Evolutionary conservation across 2,329 filamentous ascomycete genomes (phyloP), one percentile per base, ranked within the genome.

Genomic region (Rosellinia necatrix): DNA sequence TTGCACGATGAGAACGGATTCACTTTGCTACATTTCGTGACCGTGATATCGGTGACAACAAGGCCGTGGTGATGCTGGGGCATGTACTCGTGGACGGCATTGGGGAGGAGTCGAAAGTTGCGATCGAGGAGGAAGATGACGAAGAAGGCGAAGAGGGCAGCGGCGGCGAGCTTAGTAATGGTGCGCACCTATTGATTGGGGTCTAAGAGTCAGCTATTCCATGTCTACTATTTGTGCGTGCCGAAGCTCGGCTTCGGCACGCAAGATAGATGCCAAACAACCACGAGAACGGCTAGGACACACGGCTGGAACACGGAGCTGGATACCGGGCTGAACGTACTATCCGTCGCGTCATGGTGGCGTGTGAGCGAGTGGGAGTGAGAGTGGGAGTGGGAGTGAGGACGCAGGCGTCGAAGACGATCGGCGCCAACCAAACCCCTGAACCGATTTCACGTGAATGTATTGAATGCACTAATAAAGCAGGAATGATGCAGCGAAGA

Each of bases 31-130:
- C 92, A 97, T 48, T 82, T 87, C 15, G 84, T 82, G 61, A 96
- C 81, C 29, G 87, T 90, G 57, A 96, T 81, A 75, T 97, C 92
- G 69, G 91, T 96, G 66, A 96, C 85, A 67, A 96, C 86, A 57
- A 89, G 82, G 61, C 92, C 92, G 38, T 90, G 84, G 69, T 96
- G 90, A 74, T 96, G 92, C 59, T 86, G 84, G 22, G 92, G 92
- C 68, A 96, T 85, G 73, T 93, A 90, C 71, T 86, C 89, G 78
- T 97, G 92, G 64, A 97, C 88, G 58, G 88, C 84, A 67, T 87
- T 86, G 37, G 92, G 92, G 30, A 97, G 85, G 57, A 97, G 89
- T 64, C 90, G 84, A 77, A 94, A 96, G 71, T 89, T 90, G 69
- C 87, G 90, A 76, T 97, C 92, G 77, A 96, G 86, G 72, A 96